Conservation (phyloP, 192 early-diverging fungal genomes). For the Coemansia sp. region DNA sequence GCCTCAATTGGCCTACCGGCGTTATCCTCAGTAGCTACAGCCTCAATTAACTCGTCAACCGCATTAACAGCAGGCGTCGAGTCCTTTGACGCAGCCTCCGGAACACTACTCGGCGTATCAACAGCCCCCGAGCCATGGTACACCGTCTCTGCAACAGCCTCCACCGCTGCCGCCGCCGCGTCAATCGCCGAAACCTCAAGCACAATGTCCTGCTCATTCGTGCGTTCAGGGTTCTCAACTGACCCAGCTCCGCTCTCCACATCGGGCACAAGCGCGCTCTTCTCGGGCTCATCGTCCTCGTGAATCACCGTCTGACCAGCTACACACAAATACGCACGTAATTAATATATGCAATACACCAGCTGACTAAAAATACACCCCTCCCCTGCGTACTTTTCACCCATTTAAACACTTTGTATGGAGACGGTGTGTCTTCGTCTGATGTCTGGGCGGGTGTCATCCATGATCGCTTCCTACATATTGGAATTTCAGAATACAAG, state of each 20-base stretch:
- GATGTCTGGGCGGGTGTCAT: constrained; percentile 10
- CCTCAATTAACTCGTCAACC: background rate
- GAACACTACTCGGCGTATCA: background rate
- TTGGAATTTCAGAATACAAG: background rate
- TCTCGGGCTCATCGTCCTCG: constrained; percentile 28
- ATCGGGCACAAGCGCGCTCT: background rate
- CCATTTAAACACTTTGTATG: constrained; percentile 41
- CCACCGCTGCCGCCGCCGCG: constrained; percentile 29
- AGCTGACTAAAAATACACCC: background rate
- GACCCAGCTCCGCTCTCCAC: background rate
- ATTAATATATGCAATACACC: constrained; percentile 36
- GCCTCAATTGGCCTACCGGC: no score
- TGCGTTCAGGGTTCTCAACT: background rate
- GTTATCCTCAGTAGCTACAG: background rate
- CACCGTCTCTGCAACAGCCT: constrained; percentile 1
- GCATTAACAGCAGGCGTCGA: background rate
- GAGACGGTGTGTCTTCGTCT: constrained; percentile 11
- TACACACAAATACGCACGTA: constrained; percentile 6
- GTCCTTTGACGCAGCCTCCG: background rate
- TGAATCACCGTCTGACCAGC: constrained; percentile 53
- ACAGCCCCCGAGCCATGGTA: background rate
- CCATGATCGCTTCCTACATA: constrained; percentile 33
- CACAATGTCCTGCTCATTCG: background rate
- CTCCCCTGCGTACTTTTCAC: constrained; percentile 29
- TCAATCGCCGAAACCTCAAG: constrained; percentile 7